phyloP scores from a whole-genome alignment of 805 yeast species.

The Hermanozyma aechmeae region DNA sequence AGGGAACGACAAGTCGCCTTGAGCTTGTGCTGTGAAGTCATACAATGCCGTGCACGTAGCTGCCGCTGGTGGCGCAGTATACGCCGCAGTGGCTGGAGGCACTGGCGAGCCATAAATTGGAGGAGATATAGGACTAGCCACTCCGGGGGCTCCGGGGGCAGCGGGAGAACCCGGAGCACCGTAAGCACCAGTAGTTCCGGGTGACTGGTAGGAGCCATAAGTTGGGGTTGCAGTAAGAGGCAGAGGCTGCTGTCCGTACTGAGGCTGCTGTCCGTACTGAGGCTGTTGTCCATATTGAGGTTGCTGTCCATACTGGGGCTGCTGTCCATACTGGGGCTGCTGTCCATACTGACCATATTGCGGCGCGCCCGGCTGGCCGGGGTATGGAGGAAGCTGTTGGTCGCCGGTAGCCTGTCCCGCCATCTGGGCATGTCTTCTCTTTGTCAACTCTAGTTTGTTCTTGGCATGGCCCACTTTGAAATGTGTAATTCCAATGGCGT shows the following conservation, averaged over 20 bases:
- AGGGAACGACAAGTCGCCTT: conserved; percentile 78
- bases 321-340: conserved; percentile 7
- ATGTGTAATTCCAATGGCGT: conserved; percentile 81
- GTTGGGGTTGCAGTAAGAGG: conserved; percentile 14
- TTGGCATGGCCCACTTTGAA: conserved; percentile 87
- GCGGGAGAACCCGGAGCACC: conserved; percentile 12
- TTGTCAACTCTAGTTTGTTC: conserved; percentile 73
- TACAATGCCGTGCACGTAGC: conserved; percentile 79
- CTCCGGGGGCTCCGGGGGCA: conserved; percentile 18
- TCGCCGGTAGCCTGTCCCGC: conserved; percentile 15
- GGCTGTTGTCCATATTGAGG: conserved; percentile 3
- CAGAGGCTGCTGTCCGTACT: conserved; percentile 18
- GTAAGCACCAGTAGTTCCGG: conserved; percentile 8
- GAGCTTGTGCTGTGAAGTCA: conserved; percentile 88
- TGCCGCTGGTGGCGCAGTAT: conserved; percentile 20
- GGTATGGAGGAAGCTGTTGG: conserved; percentile 24
- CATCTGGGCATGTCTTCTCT: conserved; percentile 52
- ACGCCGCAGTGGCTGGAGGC: conserved; percentile 7
- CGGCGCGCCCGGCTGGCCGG: conserved; percentile 14
- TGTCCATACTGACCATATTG: conserved; percentile 12
- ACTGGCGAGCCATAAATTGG: neutral
- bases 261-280: conserved; percentile 11
- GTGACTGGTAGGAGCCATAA: conserved; percentile 18
- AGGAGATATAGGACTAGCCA: neutral
- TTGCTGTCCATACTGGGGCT: conserved; percentile 10